A percentile compares a stretch with the other conserved stretches of the same genome.
These are phyloP conservation scores for Syzygium syzygioides DNA, from an alignment of 441 rosid genomes.

Conservation along the genomic window DNA sequence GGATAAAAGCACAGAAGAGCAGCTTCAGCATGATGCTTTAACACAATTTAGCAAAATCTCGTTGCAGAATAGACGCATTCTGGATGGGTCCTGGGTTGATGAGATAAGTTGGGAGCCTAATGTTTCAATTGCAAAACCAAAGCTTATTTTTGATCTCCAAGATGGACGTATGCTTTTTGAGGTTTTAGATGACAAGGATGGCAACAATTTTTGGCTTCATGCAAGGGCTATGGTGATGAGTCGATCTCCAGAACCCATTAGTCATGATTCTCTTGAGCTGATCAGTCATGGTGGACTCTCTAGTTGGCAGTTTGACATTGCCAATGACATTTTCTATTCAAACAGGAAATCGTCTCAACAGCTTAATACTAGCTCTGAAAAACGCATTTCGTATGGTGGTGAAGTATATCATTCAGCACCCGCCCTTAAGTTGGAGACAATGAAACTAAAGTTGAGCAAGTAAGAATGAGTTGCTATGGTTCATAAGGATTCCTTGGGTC, in stretches of 20 bases:
- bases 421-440: conserved; percentile 93
- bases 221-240: conserved; percentile 94
- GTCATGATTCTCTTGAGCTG: conserved; percentile 38
- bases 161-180: conserved; percentile 98
- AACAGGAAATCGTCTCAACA: conserved; percentile 89
- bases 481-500: neutral
- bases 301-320: conserved; percentile 91
- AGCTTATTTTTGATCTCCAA: conserved; percentile 90
- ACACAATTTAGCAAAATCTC: conserved; percentile 47
- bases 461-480: conserved; percentile 31
- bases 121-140: conserved; percentile 43
- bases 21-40: conserved; percentile 30
- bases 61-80: conserved; percentile 49
- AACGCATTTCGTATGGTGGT: conserved; percentile 64
- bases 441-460: conserved; percentile 97
- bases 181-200: conserved; percentile 64
- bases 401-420: conserved; percentile 95
- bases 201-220: conserved; percentile 67
- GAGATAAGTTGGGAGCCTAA: conserved; percentile 79
- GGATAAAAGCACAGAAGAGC: conserved; percentile 31
- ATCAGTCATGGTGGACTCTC: conserved; percentile 38
- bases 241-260: conserved; percentile 42
- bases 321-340: conserved; percentile 90
- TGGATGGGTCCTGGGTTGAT: conserved; percentile 85
- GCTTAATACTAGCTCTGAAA: conserved; percentile 70